Evolutionary conservation across 139 green algal genomes (phyloP), one percentile per base, ranked within the genome.

Genomic region (Chlamydomonas urium): DNA sequence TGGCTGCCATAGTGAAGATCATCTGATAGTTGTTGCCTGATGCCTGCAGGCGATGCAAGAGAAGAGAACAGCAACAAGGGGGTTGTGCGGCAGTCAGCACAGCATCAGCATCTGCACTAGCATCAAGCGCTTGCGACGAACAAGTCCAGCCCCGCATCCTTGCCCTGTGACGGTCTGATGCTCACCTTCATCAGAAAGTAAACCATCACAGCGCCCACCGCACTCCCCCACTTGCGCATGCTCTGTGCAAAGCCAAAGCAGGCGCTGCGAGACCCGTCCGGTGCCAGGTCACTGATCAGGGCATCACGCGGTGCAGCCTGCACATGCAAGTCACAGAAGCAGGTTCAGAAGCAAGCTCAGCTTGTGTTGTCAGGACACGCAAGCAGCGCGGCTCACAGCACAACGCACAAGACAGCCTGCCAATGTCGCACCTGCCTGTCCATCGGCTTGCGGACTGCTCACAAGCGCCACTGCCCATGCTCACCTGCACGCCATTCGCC

Each of bases 1-100:
- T 57, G 35, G 83, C 71, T 8, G 83, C 83, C n/a, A 79, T 62
- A 23, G 75, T 68, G 77, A 88, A 88, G 72, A 88, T 86, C 36
- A 83, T 70, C 71, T 83, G 71, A 75, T 89, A 89, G 83, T 89
- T 89, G 83, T 86, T 86, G 65, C 74, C 79, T 17, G 73, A 76
- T 24, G 77, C 71, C 45, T 66, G 71, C 23, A n/a, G n/a, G n/a
- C n/a, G n/a, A n/a, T n/a, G n/a, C n/a, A n/a, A n/a, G n/a, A n/a
- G n/a, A n/a, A n/a, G n/a, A n/a, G n/a, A n/a, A n/a, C n/a, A n/a
- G n/a, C n/a, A n/a, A n/a, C n/a, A n/a, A n/a, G n/a, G n/a, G n/a
- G n/a, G n/a, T n/a, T n/a, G n/a, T n/a, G n/a, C n/a, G n/a, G n/a
- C n/a, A n/a, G n/a, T n/a, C n/a, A n/a, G n/a, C n/a, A n/a, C n/a